Base-by-base conservation (phyloP, 768 basidiomycete species). In the Amanita muscaria region DNA sequence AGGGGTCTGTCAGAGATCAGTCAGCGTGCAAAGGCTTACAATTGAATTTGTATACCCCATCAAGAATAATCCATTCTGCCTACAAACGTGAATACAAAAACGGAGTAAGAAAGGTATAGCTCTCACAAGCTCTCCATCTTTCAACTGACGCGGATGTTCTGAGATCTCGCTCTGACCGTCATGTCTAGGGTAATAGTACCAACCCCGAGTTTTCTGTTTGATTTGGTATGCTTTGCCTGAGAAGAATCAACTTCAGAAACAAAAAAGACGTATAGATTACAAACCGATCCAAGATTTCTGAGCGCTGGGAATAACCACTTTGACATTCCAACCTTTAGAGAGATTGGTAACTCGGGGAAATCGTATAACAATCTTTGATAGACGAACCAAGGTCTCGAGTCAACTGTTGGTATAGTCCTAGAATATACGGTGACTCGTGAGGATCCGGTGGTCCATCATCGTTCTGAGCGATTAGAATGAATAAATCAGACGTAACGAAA, bases 41-140 rank as follows among this genome's bases (percentile, higher is more conserved):
- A n/a, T 18, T 19, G 21, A 16, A 15, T 8, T 62, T 73, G n/a
- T n/a, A 46, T 65, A 89, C 88, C 12, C 87, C 88, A 48, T 89
- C 87, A 5, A 96, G 65, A 19, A 98, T 73, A 46, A 96, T 79
- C 93, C 93, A 98, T 65, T 96, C 89, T 19, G 77, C 77, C 72
- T 71, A 41, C 24, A 21, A 51, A 29, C 19, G 29, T 16, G 34
- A 11, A 43, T n/a, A 21, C 35, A 18, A 24, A 16, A 19, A 5
- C 30, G 29, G 34, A 41, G 5, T 18, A 19, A 23, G 41, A 24
- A 27, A 46, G 30, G 22, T 24, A 23, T 22, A 16, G 18, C 33
- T 59, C 64, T 45, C 39, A 74, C 83, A 42, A 83, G 65, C 65
- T 93, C 91, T 29, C 78, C 83, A 4, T 81, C 76, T 56, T 77